Evolutionary conservation across 1,284 basidiomycete genomes (phyloP), one percentile per base, ranked within the genome.

Genomic region (Boletus calvinii): DNA sequence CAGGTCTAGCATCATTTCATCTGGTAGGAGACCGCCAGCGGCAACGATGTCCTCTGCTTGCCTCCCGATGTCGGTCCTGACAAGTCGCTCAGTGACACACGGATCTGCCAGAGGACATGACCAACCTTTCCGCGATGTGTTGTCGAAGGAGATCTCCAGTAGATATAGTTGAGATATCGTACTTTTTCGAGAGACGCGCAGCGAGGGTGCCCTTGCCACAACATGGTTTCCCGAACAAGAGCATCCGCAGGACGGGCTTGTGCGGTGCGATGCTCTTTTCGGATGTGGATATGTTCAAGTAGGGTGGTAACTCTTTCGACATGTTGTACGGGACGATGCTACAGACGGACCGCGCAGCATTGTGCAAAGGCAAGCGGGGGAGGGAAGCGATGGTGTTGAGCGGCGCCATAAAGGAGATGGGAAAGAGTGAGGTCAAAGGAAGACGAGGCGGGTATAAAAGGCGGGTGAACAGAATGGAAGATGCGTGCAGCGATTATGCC

Each of bases 131-230:
- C 10, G 77, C 74, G 56, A 94, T 92, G 62, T 94, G 87, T 56
- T 84, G 83, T 58, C 91, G 78, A 53, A 94, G 72, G 34, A 93
- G 72, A 69, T 94, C 90, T n/a, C 91, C 91, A 2, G 90, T 90
- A 4, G 87, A 92, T 53, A 94, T 72, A 36, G 84, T 79, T 20
- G 83, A 59, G 39, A 92, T 78, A 58, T 86, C 81, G 63, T 87
- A 90, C 65, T 87, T 85, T 59, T 81, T 76, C 47, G 86, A 80
- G 37, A 93, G 77, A 37, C 84, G 76, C 4, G 78, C 75, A 10
- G 87, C 79, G 46, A 92, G 75, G 1, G 91, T 94, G 32, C 91
- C 91, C 70, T 88, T 90, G 39, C 87, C 86, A 30, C 84, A 82
- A 35, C 85, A 89, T 7, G 88, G 88, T 68, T 91, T 91, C 22